Percentiles rank a stretch among this genome's conserved stretches.
Evolutionary conservation across 257 asterid genomes (phyloP).

Genomic region (Fraxinus americana): DNA sequence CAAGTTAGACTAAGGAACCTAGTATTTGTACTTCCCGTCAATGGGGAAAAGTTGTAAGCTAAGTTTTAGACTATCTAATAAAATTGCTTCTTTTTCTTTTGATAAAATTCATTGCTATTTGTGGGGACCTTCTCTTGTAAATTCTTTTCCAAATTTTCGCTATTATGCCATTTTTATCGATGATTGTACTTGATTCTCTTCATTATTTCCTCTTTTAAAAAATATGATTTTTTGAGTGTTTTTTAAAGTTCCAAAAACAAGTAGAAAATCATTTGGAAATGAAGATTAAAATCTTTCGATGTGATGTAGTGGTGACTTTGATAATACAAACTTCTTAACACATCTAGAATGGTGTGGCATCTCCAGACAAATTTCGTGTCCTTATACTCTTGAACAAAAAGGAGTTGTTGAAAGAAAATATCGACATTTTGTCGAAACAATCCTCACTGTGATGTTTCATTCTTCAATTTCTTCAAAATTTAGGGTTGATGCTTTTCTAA

Average conservation of each 20-base stretch:
- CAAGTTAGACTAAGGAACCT: background rate
- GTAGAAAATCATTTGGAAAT: background rate
- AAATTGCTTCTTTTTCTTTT: background rate
- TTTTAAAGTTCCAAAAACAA: constrained; percentile 10
- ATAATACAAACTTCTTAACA: background rate
- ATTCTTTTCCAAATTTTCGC: background rate
- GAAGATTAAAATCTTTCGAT: background rate
- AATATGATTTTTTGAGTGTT: constrained; percentile 10
- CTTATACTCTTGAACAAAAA: background rate
- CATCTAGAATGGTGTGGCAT: background rate
- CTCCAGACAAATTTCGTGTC: no score
- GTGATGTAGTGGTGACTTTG: background rate
- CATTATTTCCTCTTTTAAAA: background rate
- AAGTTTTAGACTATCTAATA: background rate
- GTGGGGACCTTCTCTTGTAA: background rate
- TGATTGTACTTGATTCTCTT: constrained; percentile 3
- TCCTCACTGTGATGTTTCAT: no score
- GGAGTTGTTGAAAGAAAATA: background rate
- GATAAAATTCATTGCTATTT: constrained; percentile 8
- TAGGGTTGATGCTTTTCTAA: no score
- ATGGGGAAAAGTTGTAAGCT: constrained; percentile 12
- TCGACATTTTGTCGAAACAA: background rate
- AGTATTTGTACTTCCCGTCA: constrained; percentile 4
- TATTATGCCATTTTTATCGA: constrained; percentile 7
- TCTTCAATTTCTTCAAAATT: no score